Base-by-base conservation (phyloP, 1,139 yeast species). In the Debaryomyces nepalensis region DNA sequence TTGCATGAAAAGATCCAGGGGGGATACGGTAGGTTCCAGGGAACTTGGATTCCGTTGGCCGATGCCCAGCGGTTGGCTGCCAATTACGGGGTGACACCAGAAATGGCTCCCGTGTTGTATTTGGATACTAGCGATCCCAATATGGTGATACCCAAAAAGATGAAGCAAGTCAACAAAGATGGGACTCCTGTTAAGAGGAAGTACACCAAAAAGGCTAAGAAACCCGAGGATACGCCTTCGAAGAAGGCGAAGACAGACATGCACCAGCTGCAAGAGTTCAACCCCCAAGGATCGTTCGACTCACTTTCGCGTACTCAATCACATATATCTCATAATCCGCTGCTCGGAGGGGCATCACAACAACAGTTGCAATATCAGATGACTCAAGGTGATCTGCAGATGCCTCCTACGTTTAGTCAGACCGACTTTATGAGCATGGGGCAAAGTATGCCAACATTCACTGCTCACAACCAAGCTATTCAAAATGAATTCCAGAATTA, bases 1-100 rank as follows among this genome's bases (percentile, higher is more conserved):
- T 67, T 73, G 10, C 97, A 89, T 62, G 97, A 91, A 58, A 91
- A 91, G 63, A 90, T 93, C 19, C 98, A 93, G 63, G 99, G 98
- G 50, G 98, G 98, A 2, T 91, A 90, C 54, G 98, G 98, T 37
- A 84, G 93, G 59, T 93, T 90, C 64, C 98, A 93, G 63, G 99
- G 99, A 15, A 91, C 98, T 2, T 93, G 98, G 97, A 95, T 91
- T 5, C 98, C 98, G 0, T 64, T 90, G 33, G 63, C 70, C 11
- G 78, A 75, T 39, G 86, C 86, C 6, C 77, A 72, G 44, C 62
- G 72, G 33, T 63, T 81, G 52, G 84, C 83, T 4, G 64, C 66
- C 10, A 77, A 70, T 46, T 80, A 81, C 52, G 79, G 80, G 2
- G 73, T 81, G 11, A 64, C 77, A 2, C 75, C 79, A 27, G 80